These are phyloP conservation scores for Microdochium nivale DNA, from an alignment of 2,329 filamentous ascomycete genomes.

Conservation along the genomic window DNA sequence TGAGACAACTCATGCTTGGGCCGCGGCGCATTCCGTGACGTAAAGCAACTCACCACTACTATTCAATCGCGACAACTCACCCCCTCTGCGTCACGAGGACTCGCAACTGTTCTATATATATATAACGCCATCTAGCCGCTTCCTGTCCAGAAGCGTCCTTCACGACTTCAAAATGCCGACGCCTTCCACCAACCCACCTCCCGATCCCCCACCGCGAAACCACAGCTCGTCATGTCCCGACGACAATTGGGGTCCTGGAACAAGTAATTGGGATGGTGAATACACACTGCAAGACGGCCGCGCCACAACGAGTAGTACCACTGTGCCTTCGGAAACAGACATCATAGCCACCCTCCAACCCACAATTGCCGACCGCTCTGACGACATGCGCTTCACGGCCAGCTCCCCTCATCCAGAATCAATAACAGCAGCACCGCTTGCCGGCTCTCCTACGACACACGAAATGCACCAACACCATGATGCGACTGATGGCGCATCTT, in stretches of 20 bases:
- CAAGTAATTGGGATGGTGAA: background rate
- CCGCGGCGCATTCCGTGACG: too few species aligned
- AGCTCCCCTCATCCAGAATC: background rate
- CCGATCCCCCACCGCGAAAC: slow-evolving; percentile 16
- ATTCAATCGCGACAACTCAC: too few species aligned
- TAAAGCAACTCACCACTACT: too few species aligned
- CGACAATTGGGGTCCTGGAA: slow-evolving; percentile 5
- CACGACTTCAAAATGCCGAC: slow-evolving; percentile 17
- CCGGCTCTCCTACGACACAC: background rate
- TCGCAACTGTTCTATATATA: background rate
- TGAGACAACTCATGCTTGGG: too few species aligned
- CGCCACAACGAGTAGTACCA: background rate
- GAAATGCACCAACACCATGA: background rate
- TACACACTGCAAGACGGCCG: background rate
- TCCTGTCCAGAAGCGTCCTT: background rate
- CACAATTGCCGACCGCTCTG: background rate
- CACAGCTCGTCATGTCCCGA: slow-evolving; percentile 23
- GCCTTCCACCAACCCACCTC: slow-evolving; percentile 17
- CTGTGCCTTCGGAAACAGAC: background rate
- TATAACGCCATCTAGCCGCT: too few species aligned
- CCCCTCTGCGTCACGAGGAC: too few species aligned
- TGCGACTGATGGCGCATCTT: background rate
- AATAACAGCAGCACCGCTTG: background rate
- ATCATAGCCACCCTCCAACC: background rate
- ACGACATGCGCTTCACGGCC: background rate